These are phyloP conservation scores for Suillus brevipes DNA, from an alignment of 768 basidiomycete genomes.

Conservation along the genomic window DNA sequence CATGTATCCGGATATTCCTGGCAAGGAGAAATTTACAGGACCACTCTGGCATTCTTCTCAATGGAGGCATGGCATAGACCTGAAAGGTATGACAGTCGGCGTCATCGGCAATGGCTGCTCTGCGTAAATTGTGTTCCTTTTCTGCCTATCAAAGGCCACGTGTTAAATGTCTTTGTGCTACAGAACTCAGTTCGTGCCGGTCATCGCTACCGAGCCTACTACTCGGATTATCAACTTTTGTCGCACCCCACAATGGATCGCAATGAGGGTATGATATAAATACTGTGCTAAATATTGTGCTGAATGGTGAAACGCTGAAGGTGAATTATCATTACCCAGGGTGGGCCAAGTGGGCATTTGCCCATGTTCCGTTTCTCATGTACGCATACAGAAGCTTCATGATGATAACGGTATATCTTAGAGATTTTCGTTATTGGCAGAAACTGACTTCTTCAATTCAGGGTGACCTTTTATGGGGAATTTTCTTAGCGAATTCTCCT, in stretches of 20 bases:
- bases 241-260: constrained; percentile 59
- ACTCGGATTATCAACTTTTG: constrained; percentile 58
- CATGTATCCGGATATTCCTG: constrained; percentile 45
- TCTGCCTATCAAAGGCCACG: constrained; percentile 8
- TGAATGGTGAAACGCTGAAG: constrained; percentile 26
- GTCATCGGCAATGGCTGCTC: constrained; percentile 67
- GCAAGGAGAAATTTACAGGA: constrained; percentile 49
- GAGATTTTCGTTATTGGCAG: not conserved
- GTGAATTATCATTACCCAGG: constrained; percentile 42
- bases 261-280: constrained; percentile 42
- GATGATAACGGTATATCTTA: constrained; percentile 43
- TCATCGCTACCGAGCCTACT: constrained; percentile 49
- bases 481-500: constrained; percentile 41
- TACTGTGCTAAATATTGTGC: not conserved
- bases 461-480: constrained; percentile 26
- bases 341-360: constrained; percentile 51
- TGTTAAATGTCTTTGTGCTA: constrained; percentile 22
- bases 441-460: not conserved
- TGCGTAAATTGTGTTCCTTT: constrained; percentile 40
- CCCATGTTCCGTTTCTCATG: constrained; percentile 49
- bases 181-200: constrained; percentile 62
- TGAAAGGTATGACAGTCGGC: constrained; percentile 54
- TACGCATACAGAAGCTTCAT: constrained; percentile 47
- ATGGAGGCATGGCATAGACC: constrained; percentile 55
- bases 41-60: constrained; percentile 53